Conservation (phyloP, 2,329 filamentous ascomycete species). For the Daldinia sp. region DNA sequence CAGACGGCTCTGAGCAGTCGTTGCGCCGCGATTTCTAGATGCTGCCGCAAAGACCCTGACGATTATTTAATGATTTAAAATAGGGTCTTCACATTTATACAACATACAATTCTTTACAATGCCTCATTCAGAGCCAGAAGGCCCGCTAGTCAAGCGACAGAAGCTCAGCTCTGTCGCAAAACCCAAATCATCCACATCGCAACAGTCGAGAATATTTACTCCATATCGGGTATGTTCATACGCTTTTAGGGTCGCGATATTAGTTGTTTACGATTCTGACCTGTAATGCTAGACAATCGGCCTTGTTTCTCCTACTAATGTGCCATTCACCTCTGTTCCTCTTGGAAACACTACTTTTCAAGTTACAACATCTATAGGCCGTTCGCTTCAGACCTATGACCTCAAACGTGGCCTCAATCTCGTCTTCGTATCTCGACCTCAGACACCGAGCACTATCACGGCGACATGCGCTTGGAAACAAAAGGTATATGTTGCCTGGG, state of each 20-base stretch:
- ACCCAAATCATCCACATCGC: slow-evolving; percentile 50
- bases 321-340: slow-evolving; percentile 89
- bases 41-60: slow-evolving; percentile 2
- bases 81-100: background rate
- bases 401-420: slow-evolving; percentile 88
- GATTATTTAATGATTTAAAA: background rate
- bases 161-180: slow-evolving; percentile 62
- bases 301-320: slow-evolving; percentile 86
- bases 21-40: slow-evolving; percentile 16
- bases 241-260: background rate
- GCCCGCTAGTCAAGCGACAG: slow-evolving; percentile 78
- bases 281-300: slow-evolving; percentile 76
- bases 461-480: slow-evolving; percentile 89
- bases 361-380: slow-evolving; percentile 92
- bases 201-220: slow-evolving; percentile 84
- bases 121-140: slow-evolving; percentile 66
- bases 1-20: slow-evolving; percentile 4
- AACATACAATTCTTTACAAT: slow-evolving; percentile 49
- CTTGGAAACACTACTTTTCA: slow-evolving; percentile 96
- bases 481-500: slow-evolving; percentile 89
- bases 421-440: slow-evolving; percentile 90
- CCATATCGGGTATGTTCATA: slow-evolving; percentile 77
- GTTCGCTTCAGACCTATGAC: slow-evolving; percentile 94
- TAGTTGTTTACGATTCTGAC: slow-evolving; percentile 13
- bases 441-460: slow-evolving; percentile 86